phyloP scores from a whole-genome alignment of 495 filamentous ascomycete genomes.

The Stereocaulon alpinum region DNA sequence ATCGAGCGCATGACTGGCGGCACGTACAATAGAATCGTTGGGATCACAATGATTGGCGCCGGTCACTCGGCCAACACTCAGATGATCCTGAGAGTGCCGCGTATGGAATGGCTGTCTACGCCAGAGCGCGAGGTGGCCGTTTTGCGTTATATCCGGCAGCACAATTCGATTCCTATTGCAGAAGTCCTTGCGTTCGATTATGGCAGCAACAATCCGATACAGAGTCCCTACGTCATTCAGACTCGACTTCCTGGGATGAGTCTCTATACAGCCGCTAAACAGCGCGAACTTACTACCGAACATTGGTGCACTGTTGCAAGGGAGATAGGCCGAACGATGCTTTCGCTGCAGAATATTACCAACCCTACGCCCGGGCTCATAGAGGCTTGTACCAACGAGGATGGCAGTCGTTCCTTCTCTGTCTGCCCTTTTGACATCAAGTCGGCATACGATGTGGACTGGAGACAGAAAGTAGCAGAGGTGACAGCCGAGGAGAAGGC shows the following conservation, averaged over 20 bases:
- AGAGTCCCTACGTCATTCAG: constrained; percentile 14
- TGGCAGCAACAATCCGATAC: constrained; percentile 5
- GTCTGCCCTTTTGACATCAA: constrained; percentile 1
- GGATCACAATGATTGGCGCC: neutral
- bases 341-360: neutral
- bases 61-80: neutral
- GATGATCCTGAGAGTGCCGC: constrained; percentile 9
- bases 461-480: too few relatives aligned
- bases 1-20: constrained; percentile 11
- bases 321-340: constrained; percentile 4
- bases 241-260: constrained; percentile 4
- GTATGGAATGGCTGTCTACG: neutral
- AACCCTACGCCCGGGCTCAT: neutral
- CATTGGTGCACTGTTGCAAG: constrained; percentile 12
- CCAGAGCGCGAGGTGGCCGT: constrained; percentile 7
- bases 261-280: neutral
- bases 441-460: neutral
- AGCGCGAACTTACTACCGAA: constrained; percentile 5
- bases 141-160: constrained; percentile 4
- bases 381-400: neutral
- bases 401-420: neutral
- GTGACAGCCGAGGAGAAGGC: too few relatives aligned
- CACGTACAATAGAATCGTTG: constrained; percentile 16
- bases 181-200: constrained; percentile 1
- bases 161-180: constrained; percentile 12